Conservation (phyloP, 1,284 basidiomycete species). For the Cerrena zonata region DNA sequence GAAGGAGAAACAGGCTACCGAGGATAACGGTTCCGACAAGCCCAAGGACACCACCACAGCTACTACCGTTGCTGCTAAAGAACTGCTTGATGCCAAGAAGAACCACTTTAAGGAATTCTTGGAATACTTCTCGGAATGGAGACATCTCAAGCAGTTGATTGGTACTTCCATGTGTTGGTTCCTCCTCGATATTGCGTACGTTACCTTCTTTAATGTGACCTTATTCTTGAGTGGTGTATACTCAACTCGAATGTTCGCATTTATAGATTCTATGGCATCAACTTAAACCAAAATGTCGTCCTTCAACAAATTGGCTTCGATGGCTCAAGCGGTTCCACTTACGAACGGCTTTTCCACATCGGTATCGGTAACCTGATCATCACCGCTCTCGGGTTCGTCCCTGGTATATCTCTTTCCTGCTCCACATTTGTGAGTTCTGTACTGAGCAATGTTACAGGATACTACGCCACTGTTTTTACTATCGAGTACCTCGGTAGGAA, state of each 20-base stretch:
- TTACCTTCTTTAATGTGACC: conserved; percentile 5
- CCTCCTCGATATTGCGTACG: conserved; percentile 48
- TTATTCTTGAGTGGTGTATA: too few relatives aligned
- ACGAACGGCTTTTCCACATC: conserved; percentile 60
- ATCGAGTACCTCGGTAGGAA: conserved; percentile 72
- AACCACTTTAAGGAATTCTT: conserved; percentile 42
- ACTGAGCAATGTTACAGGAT: conserved; percentile 39
- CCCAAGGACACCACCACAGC: conserved; percentile 16
- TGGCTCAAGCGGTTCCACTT: conserved; percentile 49
- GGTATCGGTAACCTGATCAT: conserved; percentile 66
- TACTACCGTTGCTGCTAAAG: conserved; percentile 5
- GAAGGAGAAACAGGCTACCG: conserved; percentile 32
- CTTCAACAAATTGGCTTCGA: conserved; percentile 63
- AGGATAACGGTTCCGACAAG: conserved; percentile 13
- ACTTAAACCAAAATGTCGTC: conserved; percentile 73
- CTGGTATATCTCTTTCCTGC: conserved; percentile 38
- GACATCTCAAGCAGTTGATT: conserved; percentile 47
- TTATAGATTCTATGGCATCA: conserved; percentile 68
- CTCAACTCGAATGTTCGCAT: not conserved
- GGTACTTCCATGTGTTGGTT: conserved; percentile 54
- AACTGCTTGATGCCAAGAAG: conserved; percentile 26
- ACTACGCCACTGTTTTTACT: conserved; percentile 63
- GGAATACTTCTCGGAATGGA: conserved; percentile 51
- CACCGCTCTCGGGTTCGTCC: conserved; percentile 68
- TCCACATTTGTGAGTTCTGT: conserved; percentile 11